Percentiles rank a stretch among this genome's conserved stretches.
These are phyloP conservation scores for Diutina pseudorugosa DNA, from an alignment of 1,139 yeast genomes.

Conservation along the genomic window DNA sequence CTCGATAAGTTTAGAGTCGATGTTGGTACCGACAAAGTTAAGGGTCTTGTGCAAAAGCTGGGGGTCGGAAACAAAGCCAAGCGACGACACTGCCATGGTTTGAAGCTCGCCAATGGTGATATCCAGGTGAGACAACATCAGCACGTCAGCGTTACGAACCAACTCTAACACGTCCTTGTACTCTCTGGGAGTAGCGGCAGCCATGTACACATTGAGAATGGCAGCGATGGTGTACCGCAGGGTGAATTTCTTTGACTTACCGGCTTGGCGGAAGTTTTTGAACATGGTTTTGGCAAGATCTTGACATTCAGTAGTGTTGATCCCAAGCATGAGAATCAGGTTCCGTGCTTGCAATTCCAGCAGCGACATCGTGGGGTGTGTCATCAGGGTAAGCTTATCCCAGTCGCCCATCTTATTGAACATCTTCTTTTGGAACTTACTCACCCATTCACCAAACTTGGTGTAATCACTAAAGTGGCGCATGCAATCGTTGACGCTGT, in stretches of 20 bases:
- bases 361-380: conserved; percentile 8
- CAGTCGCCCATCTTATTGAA: conserved; percentile 17
- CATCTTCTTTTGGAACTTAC: conserved; percentile 11
- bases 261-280: conserved; percentile 33
- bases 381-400: conserved; percentile 9
- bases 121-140: conserved; percentile 22
- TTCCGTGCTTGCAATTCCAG: conserved; percentile 30
- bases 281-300: conserved; percentile 25
- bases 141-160: conserved; percentile 34
- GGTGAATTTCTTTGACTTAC: conserved; percentile 30
- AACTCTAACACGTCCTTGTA: conserved; percentile 45
- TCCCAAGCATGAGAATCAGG: conserved; percentile 25
- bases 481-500: conserved; percentile 18
- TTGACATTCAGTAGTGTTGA: conserved; percentile 17
- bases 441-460: conserved; percentile 15
- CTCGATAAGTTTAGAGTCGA: conserved; percentile 43
- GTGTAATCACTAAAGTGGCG: conserved; percentile 18
- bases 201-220: conserved; percentile 21
- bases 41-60: conserved; percentile 40
- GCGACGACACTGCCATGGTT: conserved; percentile 39
- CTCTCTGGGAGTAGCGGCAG: conserved; percentile 29
- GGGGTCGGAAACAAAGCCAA: conserved; percentile 33
- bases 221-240: conserved; percentile 35
- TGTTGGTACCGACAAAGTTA: conserved; percentile 42
- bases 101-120: conserved; percentile 27